Base-by-base conservation (phyloP, 306 rosid species). In the Ochetophila trinervis region DNA sequence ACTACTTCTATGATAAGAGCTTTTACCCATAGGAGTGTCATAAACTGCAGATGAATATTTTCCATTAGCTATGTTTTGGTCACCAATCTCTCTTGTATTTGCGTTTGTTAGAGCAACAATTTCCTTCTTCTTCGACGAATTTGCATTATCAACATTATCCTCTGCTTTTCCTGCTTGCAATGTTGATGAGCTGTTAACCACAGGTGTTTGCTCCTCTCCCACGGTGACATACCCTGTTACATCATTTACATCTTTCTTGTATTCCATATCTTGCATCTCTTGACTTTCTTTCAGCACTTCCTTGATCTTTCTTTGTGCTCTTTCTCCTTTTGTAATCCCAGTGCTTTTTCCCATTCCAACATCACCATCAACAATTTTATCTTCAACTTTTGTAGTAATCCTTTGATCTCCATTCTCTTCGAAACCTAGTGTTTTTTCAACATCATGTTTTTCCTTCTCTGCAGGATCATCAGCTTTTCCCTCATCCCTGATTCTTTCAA, bases 401-500 rank as follows among this genome's bases (percentile, higher is more conserved):
- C 34, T 32, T 34, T 71, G 17, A 40, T 45, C 66, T 19, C 21
- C 65, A 32, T 55, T 65, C 68, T 59, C 67, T 48, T 15, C 47
- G 20, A 18, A 58, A 47, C 55, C 62, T 27, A 4, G 47, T 47
- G 49, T 17, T 35, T 72, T 75, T 49, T 32, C 49, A 4, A 10
- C 53, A 68, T 16, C 21, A 3, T 0, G 51, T 21, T 30, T 53
- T 2, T 44, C 53, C 47, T 62, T 44, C 54, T 71, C 70, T 66
- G 36, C 65, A 17, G 68, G 58, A 48, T 40, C 32, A 21, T 73
- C 78, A 54, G 24, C 62, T 60, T 44, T 79, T 52, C 80, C 79
- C 53, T 86, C 94, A 45, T 88, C 86, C 74, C 80, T 74, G 42
- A 78, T 76, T 70, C 72, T 71, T 71, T 87, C 83, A 14, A 69